These are phyloP conservation scores for Penicillium maclennaniae DNA, from an alignment of 495 filamentous ascomycete genomes.

Conservation along the genomic window DNA sequence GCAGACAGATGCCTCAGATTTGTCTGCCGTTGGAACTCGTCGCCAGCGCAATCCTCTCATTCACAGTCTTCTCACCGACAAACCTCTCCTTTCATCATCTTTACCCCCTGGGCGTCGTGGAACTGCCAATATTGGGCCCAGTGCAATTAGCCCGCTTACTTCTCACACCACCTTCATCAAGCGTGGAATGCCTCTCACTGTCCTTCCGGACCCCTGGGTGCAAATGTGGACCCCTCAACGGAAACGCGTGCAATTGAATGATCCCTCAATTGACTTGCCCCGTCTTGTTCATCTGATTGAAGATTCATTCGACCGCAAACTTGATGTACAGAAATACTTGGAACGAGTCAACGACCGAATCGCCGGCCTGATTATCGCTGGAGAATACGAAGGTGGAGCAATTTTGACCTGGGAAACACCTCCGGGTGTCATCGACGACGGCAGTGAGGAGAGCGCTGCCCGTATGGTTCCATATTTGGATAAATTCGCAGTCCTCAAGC, in stretches of 20 bases:
- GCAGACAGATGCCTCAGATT: slow-evolving; percentile 34
- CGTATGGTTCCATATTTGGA: slow-evolving; percentile 89
- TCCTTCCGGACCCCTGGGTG: slow-evolving; percentile 66
- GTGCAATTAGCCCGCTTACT: slow-evolving; percentile 26
- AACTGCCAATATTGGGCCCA: slow-evolving; percentile 17
- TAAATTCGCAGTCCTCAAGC: slow-evolving; percentile 92
- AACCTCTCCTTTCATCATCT: slow-evolving; percentile 86
- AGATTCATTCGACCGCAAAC: slow-evolving; percentile 83
- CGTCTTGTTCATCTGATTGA: slow-evolving; percentile 85
- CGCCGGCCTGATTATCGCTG: slow-evolving; percentile 89
- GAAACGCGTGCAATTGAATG: slow-evolving; percentile 59
- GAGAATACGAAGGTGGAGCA: slow-evolving; percentile 94
- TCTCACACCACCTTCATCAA: slow-evolving; percentile 77
- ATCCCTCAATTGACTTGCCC: slow-evolving; percentile 76
- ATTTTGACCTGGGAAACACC: slow-evolving; percentile 93
- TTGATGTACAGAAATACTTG: slow-evolving; percentile 81
- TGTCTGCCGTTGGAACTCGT: slow-evolving; percentile 68
- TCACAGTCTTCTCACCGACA: slow-evolving; percentile 94
- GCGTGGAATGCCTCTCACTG: slow-evolving; percentile 81
- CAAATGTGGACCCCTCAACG: slow-evolving; percentile 63
- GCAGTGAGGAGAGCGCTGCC: slow-evolving; percentile 45
- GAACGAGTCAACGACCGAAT: slow-evolving; percentile 69
- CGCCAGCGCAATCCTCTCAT: slow-evolving; percentile 86
- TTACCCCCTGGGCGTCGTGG: slow-evolving; percentile 64
- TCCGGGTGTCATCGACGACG: slow-evolving; percentile 49